Percentiles rank a stretch among this genome's conserved stretches.
Evolutionary conservation across 345 rosid species (phyloP).

Genomic region (Anacardium occidentale): DNA sequence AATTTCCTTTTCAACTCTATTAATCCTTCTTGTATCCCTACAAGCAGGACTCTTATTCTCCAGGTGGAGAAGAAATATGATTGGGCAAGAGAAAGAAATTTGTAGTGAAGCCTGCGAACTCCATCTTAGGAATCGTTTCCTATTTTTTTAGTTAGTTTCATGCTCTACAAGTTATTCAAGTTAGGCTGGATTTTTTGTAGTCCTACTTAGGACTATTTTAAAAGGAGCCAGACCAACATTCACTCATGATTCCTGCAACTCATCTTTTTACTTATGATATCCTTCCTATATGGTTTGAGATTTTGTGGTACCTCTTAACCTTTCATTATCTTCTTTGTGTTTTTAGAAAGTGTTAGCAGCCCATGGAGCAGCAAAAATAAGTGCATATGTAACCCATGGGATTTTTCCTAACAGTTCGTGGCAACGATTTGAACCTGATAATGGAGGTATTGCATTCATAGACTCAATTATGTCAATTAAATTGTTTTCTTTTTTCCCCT

Average conservation of each 20-base stretch:
- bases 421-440: slow-evolving; percentile 79
- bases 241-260: not conserved
- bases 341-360: slow-evolving; percentile 83
- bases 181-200: not conserved
- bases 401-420: slow-evolving; percentile 89
- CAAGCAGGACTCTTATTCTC: not conserved
- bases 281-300: no score
- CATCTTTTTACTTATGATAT: not conserved
- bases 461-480: not conserved
- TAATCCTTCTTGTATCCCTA: not conserved
- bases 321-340: not conserved
- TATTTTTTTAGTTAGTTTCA: not conserved
- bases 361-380: slow-evolving; percentile 84
- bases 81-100: not conserved
- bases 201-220: not conserved
- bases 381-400: slow-evolving; percentile 95
- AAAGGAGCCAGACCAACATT: not conserved
- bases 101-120: not conserved
- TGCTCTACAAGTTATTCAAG: not conserved
- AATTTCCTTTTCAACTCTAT: slow-evolving; percentile 5
- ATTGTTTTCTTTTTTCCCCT: not conserved
- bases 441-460: slow-evolving; percentile 56
- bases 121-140: not conserved
- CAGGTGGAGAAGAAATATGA: not conserved
- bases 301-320: not conserved